Percentiles rank a stretch among this genome's conserved stretches.
Evolutionary conservation across 805 yeast species (phyloP).

Genomic region (Myxozyma udenii): DNA sequence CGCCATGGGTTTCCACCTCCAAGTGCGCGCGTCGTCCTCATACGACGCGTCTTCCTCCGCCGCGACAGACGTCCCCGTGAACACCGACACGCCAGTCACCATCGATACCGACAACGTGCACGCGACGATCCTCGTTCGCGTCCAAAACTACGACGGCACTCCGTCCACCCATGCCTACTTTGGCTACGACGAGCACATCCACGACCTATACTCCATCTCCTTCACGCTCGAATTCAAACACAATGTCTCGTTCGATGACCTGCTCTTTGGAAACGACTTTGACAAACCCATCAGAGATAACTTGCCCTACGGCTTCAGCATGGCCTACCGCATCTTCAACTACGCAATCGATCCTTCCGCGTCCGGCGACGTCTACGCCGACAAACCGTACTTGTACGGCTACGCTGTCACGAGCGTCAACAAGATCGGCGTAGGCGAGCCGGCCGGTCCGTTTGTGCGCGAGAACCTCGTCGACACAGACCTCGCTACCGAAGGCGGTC

Average conservation of each 20-base stretch:
- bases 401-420: slow-evolving; percentile 58
- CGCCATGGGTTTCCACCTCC: slow-evolving; percentile 9
- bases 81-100: slow-evolving; percentile 13
- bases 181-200: slow-evolving; percentile 29
- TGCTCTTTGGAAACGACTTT: slow-evolving; percentile 69
- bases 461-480: slow-evolving; percentile 14
- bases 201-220: slow-evolving; percentile 41
- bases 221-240: slow-evolving; percentile 44
- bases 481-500: not conserved
- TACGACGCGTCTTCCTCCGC: slow-evolving; percentile 6
- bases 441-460: slow-evolving; percentile 6
- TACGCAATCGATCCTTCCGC: slow-evolving; percentile 63
- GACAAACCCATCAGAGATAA: slow-evolving; percentile 55
- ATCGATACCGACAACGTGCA: slow-evolving; percentile 3
- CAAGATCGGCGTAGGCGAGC: slow-evolving; percentile 38
- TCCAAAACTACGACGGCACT: slow-evolving; percentile 18
- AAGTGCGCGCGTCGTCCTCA: slow-evolving; percentile 15
- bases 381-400: slow-evolving; percentile 63
- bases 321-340: slow-evolving; percentile 57
- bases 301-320: slow-evolving; percentile 54
- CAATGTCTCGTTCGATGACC: slow-evolving; percentile 37
- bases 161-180: slow-evolving; percentile 34
- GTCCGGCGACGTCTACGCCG: slow-evolving; percentile 58
- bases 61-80: slow-evolving; percentile 12
- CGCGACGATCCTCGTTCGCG: slow-evolving; percentile 11